A percentile compares a stretch with the other conserved stretches of the same genome.
These are phyloP conservation scores for Mesembryanthemum crystallinum DNA, from an alignment of 148 eudicot genomes.

Conservation along the genomic window DNA sequence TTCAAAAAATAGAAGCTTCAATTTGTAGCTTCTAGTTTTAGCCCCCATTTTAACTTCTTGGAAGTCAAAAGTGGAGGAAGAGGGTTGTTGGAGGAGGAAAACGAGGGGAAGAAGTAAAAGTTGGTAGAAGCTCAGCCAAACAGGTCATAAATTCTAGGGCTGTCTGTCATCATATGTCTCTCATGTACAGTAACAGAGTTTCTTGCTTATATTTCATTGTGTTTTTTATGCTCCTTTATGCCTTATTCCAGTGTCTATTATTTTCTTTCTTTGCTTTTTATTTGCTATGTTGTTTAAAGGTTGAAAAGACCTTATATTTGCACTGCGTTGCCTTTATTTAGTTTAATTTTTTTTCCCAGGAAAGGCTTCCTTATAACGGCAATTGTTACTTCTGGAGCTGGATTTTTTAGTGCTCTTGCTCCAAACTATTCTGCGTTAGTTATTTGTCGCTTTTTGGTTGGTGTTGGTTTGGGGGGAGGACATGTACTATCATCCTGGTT, in stretches of 20 bases:
- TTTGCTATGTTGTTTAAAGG: not conserved
- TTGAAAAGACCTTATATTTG: not conserved
- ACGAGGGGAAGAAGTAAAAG: too few species aligned
- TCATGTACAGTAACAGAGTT: not conserved
- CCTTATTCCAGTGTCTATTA: not conserved
- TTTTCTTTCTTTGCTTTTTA: not conserved
- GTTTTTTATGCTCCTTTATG: not conserved
- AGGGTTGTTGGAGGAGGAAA: too few species aligned
- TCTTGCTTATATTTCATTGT: not conserved
- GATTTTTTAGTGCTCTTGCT: conserved; percentile 68
- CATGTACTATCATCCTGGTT: conserved; percentile 72
- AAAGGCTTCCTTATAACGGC: conserved; percentile 66
- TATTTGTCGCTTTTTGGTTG: conserved; percentile 58
- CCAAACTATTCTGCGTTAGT: conserved; percentile 56
- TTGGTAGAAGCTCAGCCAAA: too few species aligned
- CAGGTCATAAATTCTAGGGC: too few species aligned
- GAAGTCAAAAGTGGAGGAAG: too few species aligned
- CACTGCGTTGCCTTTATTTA: not conserved
- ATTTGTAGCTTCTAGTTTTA: too few species aligned
- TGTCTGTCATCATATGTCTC: too few species aligned
- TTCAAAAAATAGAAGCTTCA: too few species aligned
- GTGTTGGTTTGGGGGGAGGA: conserved; percentile 81
- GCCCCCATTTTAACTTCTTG: too few species aligned
- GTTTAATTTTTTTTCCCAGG: conserved; percentile 34
- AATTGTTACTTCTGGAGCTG: conserved; percentile 58